Conservation (phyloP, 2,329 filamentous ascomycete species). For the Ceratocystis variospora region DNA sequence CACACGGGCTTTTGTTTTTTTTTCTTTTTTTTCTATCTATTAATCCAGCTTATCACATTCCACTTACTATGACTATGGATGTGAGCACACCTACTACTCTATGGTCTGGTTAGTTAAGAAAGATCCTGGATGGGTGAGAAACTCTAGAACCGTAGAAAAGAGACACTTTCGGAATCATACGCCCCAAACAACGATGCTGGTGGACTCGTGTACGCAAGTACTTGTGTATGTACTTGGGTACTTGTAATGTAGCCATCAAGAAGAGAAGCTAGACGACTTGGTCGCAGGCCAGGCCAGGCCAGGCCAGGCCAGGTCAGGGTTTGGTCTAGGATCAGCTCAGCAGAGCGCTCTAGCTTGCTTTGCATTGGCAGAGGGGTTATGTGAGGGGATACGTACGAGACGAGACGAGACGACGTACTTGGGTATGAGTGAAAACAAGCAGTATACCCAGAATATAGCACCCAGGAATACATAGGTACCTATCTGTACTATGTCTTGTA, state of each 20-base stretch:
- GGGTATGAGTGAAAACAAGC: neutral
- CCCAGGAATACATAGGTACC: neutral
- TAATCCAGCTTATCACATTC: neutral
- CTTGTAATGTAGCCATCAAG: neutral
- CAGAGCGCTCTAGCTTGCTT: slow-evolving; percentile 1
- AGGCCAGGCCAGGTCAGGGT: no score
- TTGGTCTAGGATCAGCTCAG: slow-evolving; percentile 1
- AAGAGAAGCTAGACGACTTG: neutral
- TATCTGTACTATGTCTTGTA: no score
- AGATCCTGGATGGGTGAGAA: slow-evolving; percentile 1
- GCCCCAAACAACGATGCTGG: neutral
- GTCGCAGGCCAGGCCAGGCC: neutral
- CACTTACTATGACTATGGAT: neutral
- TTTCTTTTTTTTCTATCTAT: neutral
- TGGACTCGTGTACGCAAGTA: neutral
- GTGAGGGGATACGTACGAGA: neutral
- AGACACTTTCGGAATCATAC: slow-evolving; percentile 5
- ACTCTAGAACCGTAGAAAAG: neutral
- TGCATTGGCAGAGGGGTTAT: neutral
- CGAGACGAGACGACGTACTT: neutral
- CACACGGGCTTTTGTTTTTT: neutral
- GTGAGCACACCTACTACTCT: neutral
- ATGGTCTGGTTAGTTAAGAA: neutral
- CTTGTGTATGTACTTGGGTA: neutral
- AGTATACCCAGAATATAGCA: no score